Evolutionary conservation across 176 grass and related monocot genomes (phyloP).

Genomic region (Oryza glumipatula): DNA sequence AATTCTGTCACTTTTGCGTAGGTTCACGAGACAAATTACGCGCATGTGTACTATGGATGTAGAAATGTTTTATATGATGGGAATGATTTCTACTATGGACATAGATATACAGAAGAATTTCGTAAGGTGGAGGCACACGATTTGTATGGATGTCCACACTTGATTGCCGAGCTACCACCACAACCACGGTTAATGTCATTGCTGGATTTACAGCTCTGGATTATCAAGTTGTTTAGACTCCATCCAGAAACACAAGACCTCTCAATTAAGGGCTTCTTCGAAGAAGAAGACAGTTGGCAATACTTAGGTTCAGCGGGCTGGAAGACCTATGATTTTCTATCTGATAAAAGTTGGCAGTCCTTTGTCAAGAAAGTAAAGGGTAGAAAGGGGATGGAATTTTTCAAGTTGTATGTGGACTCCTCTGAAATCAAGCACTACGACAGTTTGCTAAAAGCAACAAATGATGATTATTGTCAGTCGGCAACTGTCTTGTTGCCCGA

Average conservation of each 20-base stretch:
- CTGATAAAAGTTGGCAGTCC: neutral
- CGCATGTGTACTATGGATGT: neutral
- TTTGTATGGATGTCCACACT: neutral
- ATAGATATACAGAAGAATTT: neutral
- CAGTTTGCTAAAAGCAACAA: neutral
- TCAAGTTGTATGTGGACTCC: conserved; percentile 24
- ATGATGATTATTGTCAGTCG: conserved; percentile 7
- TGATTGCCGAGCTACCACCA: neutral
- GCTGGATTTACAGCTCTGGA: conserved; percentile 31
- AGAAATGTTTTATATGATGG: too few species aligned
- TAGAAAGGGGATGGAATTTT: neutral
- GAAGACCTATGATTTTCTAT: neutral
- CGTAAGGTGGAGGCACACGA: neutral
- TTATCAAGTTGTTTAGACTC: conserved; percentile 16
- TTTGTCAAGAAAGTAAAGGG: conserved; percentile 31
- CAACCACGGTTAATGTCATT: conserved; percentile 21
- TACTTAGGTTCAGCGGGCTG: neutral
- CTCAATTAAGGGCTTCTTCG: neutral
- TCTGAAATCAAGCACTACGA: conserved; percentile 31
- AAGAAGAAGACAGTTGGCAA: too few species aligned
- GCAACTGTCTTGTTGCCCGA: conserved; percentile 22
- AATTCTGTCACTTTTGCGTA: neutral
- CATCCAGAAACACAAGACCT: conserved; percentile 39
- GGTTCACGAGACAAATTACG: neutral
- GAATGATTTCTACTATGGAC: neutral